Conservation (phyloP, 441 rosid species). For the Brassica balearica region DNA sequence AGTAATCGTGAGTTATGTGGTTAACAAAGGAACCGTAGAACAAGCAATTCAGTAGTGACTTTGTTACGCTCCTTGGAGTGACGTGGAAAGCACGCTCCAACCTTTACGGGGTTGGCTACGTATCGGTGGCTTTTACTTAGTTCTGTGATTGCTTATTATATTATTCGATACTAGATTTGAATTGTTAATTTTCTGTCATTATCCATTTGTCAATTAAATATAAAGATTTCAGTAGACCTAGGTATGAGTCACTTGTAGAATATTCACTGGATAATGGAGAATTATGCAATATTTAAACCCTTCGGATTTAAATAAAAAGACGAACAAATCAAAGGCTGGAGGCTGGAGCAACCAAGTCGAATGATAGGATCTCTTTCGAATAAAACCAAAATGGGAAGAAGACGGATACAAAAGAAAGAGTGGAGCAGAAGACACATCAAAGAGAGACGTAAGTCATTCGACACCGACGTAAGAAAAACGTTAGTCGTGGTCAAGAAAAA, state of each 20-base stretch:
- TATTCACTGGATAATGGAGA: conserved; percentile 23
- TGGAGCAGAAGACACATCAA: background rate
- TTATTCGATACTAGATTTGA: background rate
- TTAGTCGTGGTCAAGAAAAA: conserved; percentile 18
- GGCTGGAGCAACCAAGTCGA: conserved; percentile 8
- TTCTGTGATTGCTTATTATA: conserved; percentile 8
- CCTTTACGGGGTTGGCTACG: conserved; percentile 32
- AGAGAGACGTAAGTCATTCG: conserved; percentile 1
- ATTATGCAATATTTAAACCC: conserved; percentile 8
- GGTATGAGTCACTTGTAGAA: conserved; percentile 28
- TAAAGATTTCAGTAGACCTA: conserved; percentile 24
- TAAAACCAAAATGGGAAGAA: background rate
- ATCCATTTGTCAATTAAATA: conserved; percentile 21
- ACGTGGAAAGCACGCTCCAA: conserved; percentile 69
- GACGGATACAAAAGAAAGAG: background rate
- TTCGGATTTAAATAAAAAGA: background rate
- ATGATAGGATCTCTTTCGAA: background rate
- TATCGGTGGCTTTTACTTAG: conserved; percentile 19
- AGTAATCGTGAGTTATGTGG: background rate
- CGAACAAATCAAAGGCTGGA: background rate
- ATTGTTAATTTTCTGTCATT: conserved; percentile 4
- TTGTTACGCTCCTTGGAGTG: conserved; percentile 43
- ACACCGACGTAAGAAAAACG: background rate
- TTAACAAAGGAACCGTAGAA: conserved; percentile 1
- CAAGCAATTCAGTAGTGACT: conserved; percentile 3